phyloP scores from a whole-genome alignment of 2,329 filamentous ascomycete genomes.

The Proliferodiscus dingleyae region DNA sequence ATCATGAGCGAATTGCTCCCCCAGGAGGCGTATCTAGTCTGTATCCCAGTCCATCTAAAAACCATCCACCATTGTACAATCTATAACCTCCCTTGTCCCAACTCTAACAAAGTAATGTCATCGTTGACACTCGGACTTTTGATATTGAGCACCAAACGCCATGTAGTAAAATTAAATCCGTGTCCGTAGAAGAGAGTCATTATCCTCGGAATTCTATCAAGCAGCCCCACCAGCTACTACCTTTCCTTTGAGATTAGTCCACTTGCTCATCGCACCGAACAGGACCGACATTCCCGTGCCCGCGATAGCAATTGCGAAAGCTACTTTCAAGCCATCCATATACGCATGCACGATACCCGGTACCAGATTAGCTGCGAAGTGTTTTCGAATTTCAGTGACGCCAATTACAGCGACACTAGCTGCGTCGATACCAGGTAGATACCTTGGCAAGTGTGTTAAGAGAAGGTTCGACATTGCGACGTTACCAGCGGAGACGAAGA shows the following conservation, averaged over 20 bases:
- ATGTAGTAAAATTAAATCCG: no score
- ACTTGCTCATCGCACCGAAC: conserved; percentile 33
- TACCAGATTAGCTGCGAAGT: conserved; percentile 45
- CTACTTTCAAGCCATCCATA: conserved; percentile 58
- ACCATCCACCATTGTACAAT: no score
- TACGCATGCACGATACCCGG: conserved; percentile 54
- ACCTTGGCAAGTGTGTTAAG: conserved; percentile 31
- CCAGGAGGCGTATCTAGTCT: no score
- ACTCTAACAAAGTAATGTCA: no score
- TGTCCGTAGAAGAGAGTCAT: conserved; percentile 36
- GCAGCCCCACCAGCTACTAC: conserved; percentile 21
- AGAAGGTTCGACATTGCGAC: conserved; percentile 44
- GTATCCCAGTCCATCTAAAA: no score
- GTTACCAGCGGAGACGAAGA: conserved; percentile 45
- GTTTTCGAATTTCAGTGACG: conserved; percentile 51
- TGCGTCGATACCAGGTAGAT: conserved; percentile 36
- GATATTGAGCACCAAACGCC: no score
- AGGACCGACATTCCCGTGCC: conserved; percentile 39
- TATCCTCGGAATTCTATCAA: conserved; percentile 5
- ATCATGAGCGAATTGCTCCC: no score
- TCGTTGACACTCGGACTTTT: no score
- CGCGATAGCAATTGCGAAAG: conserved; percentile 52
- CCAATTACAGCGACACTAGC: conserved; percentile 38
- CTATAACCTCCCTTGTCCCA: background rate
- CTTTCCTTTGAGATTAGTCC: conserved; percentile 32